Evolutionary conservation across 179 eudicot genomes (phyloP), one percentile per base, ranked within the genome.

Genomic region (Camellia oleifera): DNA sequence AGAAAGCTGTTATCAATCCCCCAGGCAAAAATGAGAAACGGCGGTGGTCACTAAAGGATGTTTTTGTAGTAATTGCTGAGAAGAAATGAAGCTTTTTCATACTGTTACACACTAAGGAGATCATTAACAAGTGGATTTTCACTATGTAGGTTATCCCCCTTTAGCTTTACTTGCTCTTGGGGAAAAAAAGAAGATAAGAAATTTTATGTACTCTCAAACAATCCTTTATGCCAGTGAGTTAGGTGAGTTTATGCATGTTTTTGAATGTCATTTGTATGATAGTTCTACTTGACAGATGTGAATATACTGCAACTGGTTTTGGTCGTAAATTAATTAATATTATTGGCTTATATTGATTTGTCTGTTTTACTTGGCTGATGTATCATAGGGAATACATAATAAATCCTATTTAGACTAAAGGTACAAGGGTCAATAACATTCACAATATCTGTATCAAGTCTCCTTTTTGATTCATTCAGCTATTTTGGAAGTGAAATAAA

Each of bases 1-100:
- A 89, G 79, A 89, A 78, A 89, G 91, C 91, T 20, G 75, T 87
- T 12, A 87, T 89, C 69, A 89, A 89, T 81, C 91, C 91, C 46
- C 80, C 87, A 1, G 82, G 69, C 2, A 89, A 89, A 77, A 79
- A 69, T 69, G 91, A 87, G 72, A 83, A 82, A 63, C 73, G 83
- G 57, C 78, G 54, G 69, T 89, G 91, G 91, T 89, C 89, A 4
- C 15, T 62, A 11, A 82, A 82, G 79, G 91, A 89, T 64, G 89
- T 87, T 70, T 89, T 89, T 60, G 85, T 89, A 4, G 91, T 89
- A 52, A 89, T 89, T 57, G 91, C 89, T 23, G 89, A 89, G 83
- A 87, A 87, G 87, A 89, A 87, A 74, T 89, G 84, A 86, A 11
- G 23, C 65, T 52, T 32, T 56, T 7, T 40, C 74, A 18, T 58